These are phyloP conservation scores for Balamuthia mandrillaris DNA, from an alignment of 208 protist genomes.

Conservation along the genomic window DNA sequence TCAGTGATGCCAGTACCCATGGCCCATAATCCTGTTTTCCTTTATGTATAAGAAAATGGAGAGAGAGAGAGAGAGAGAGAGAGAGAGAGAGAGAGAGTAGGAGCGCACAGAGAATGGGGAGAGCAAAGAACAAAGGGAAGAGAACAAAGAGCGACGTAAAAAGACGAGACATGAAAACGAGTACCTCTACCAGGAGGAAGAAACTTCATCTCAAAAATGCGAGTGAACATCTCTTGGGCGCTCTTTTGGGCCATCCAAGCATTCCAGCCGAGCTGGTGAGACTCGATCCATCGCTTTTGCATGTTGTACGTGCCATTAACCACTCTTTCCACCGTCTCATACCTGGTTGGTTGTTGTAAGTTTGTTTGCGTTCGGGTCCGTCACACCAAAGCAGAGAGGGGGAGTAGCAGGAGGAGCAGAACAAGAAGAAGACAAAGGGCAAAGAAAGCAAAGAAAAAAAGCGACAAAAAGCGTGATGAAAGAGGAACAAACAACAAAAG, in stretches of 20 bases:
- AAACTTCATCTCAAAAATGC: conserved; percentile 81
- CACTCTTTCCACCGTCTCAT: conserved; percentile 77
- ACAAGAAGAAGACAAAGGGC: no score
- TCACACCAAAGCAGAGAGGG: no score
- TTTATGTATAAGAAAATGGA: no score
- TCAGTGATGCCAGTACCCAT: conserved; percentile 77
- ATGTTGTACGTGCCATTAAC: conserved; percentile 80
- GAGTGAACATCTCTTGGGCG: conserved; percentile 73
- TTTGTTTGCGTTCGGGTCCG: no score
- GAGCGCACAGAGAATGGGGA: not conserved
- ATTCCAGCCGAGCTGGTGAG: conserved; percentile 54
- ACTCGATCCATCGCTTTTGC: conserved; percentile 69
- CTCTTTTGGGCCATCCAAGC: conserved; percentile 27
- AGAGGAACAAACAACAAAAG: no score
- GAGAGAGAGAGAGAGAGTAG: not conserved
- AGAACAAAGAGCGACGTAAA: not conserved
- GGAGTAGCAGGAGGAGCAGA: no score
- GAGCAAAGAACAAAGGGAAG: not conserved
- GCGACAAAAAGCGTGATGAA: no score
- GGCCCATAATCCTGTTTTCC: conserved; percentile 76
- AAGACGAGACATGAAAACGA: not conserved
- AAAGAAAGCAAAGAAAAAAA: no score
- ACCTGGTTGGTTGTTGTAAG: not conserved
- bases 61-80: no score
- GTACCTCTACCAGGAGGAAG: conserved; percentile 68